Evolutionary conservation across 148 eudicot genomes (phyloP).

Genomic region (Bassia scoparia): DNA sequence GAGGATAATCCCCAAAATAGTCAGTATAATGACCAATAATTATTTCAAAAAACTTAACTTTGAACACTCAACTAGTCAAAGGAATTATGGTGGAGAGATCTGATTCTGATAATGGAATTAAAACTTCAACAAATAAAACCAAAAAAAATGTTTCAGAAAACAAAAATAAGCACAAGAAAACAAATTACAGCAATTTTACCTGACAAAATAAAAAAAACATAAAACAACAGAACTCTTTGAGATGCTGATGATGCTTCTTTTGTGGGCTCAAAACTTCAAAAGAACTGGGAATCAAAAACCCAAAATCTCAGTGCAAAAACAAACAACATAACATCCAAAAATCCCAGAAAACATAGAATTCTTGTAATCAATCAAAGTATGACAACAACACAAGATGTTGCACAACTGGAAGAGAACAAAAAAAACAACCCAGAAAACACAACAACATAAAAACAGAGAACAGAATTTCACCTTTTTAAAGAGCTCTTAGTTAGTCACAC

Average conservation of each 20-base stretch:
- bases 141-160: constrained; percentile 10
- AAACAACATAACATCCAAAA: constrained; percentile 7
- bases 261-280: not conserved
- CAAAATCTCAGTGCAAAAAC: constrained; percentile 15
- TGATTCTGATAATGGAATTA: constrained; percentile 21
- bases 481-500: constrained; percentile 19
- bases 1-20: constrained; percentile 1
- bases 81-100: constrained; percentile 22
- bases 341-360: not conserved
- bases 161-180: constrained; percentile 15
- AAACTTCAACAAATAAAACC: constrained; percentile 21
- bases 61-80: not conserved
- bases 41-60: not conserved
- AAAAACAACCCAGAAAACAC: not conserved
- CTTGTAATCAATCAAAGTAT: not conserved
- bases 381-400: not conserved
- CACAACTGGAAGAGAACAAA: no score
- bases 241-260: constrained; percentile 14
- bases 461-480: constrained; percentile 11
- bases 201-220: constrained; percentile 18
- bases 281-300: constrained; percentile 17
- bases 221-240: constrained; percentile 8
- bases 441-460: not conserved
- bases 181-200: constrained; percentile 14
- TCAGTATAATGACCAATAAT: constrained; percentile 9